Conservation (phyloP, 2,329 filamentous ascomycete genomes). For the Aspergillus piperis region DNA sequence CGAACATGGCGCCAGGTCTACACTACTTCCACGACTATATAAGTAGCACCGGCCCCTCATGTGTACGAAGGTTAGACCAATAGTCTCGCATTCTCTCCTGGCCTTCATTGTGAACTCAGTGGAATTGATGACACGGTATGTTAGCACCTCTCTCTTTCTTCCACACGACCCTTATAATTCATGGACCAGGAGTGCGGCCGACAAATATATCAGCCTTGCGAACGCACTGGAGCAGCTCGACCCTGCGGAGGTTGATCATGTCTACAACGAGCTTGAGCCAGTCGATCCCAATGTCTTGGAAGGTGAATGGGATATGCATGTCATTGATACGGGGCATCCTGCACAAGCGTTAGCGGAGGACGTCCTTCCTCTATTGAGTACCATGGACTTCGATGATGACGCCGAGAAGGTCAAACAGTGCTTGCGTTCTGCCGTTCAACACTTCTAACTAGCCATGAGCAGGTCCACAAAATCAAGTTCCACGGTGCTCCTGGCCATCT, state of each 20-base stretch:
- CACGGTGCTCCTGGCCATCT: neutral
- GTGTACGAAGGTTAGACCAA: too few relatives aligned
- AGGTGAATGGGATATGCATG: constrained; percentile 1
- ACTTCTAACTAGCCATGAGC: neutral
- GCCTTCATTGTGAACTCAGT: too few relatives aligned
- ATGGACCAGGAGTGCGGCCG: neutral
- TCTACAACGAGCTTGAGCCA: neutral
- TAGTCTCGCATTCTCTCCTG: too few relatives aligned
- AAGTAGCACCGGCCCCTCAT: too few relatives aligned
- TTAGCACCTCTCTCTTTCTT: neutral
- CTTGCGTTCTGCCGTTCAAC: too few relatives aligned
- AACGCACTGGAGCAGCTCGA: neutral
- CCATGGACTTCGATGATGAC: neutral
- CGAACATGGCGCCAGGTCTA: too few relatives aligned
- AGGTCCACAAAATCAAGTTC: neutral
- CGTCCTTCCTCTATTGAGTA: neutral
- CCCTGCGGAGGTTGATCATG: neutral
- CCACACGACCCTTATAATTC: neutral
- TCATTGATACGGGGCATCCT: constrained; percentile 1
- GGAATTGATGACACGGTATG: neutral
- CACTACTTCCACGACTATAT: too few relatives aligned
- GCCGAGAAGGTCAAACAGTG: neutral
- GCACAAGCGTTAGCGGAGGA: neutral
- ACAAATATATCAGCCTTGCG: neutral
- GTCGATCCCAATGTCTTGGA: neutral